These are phyloP conservation scores for Isochrysis galbana DNA, from an alignment of 78 protist species.

Conservation along the genomic window DNA sequence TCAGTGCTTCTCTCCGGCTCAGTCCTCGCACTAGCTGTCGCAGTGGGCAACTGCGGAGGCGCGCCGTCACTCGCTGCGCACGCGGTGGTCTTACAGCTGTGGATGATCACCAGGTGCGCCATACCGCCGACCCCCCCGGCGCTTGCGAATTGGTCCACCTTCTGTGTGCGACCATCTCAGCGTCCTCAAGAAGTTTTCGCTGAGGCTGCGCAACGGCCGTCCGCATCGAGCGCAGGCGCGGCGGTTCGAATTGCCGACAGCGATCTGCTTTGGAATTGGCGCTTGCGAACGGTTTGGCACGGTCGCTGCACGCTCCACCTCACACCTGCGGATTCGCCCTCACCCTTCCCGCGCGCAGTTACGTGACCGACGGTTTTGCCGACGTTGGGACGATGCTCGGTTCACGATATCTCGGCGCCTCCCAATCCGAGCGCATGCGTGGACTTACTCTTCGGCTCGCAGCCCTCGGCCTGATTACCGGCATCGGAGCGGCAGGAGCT, in stretches of 20 bases:
- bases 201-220: too few relatives aligned
- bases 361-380: neutral
- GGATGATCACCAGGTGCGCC: constrained; percentile 6
- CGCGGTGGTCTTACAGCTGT: constrained; percentile 14
- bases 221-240: too few relatives aligned
- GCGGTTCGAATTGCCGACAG: too few relatives aligned
- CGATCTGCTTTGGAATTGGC: too few relatives aligned
- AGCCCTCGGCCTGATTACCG: neutral
- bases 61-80: neutral
- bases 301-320: too few relatives aligned
- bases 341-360: too few relatives aligned
- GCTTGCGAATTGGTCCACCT: too few relatives aligned
- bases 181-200: too few relatives aligned
- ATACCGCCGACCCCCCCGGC: too few relatives aligned
- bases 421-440: neutral
- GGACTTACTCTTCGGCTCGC: neutral
- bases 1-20: neutral
- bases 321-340: too few relatives aligned
- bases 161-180: too few relatives aligned
- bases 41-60: neutral
- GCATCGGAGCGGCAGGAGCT: neutral
- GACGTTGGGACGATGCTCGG: constrained; percentile 15
- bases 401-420: neutral
- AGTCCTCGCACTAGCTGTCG: neutral
- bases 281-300: too few relatives aligned